Percentiles rank a stretch among this genome's conserved stretches.
phyloP scores from a whole-genome alignment of 108 stramenopile species.

The Nitzschia sp. region DNA sequence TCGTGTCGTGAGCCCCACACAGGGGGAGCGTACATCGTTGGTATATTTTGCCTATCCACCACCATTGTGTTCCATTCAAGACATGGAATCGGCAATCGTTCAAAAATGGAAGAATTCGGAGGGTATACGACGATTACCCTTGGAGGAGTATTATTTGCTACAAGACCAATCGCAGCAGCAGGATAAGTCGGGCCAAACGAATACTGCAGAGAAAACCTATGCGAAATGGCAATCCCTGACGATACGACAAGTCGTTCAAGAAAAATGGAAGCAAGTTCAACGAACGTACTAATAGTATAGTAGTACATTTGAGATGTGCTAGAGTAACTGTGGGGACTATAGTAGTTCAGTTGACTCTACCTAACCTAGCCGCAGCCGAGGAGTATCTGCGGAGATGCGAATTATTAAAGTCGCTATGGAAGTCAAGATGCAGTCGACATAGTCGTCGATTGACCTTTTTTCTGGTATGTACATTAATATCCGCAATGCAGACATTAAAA shows the following conservation, averaged over 20 bases:
- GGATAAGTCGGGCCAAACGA: neutral
- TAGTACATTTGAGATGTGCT: neutral
- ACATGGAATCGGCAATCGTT: neutral
- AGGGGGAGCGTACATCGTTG: conserved; percentile 11
- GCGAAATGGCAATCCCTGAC: neutral
- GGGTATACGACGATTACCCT: conserved; percentile 3
- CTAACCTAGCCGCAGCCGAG: no score
- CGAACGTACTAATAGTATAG: neutral
- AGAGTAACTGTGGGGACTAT: neutral
- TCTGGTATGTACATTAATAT: no score
- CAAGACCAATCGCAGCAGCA: conserved; percentile 21
- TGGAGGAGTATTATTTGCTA: conserved; percentile 26
- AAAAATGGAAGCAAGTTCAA: conserved; percentile 20
- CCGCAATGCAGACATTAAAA: no score
- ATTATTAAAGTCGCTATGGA: no score
- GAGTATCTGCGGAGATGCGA: no score
- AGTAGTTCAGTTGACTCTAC: no score
- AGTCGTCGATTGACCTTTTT: no score
- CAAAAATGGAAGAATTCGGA: conserved; percentile 10
- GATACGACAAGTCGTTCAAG: conserved; percentile 5
- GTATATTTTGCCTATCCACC: conserved; percentile 40
- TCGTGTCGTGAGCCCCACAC: conserved; percentile 9
- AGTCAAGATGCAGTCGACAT: no score
- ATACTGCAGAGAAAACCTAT: neutral
- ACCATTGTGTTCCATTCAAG: conserved; percentile 1